phyloP scores from a whole-genome alignment of 2,329 filamentous ascomycete genomes.

The Diplocarpon rosae region DNA sequence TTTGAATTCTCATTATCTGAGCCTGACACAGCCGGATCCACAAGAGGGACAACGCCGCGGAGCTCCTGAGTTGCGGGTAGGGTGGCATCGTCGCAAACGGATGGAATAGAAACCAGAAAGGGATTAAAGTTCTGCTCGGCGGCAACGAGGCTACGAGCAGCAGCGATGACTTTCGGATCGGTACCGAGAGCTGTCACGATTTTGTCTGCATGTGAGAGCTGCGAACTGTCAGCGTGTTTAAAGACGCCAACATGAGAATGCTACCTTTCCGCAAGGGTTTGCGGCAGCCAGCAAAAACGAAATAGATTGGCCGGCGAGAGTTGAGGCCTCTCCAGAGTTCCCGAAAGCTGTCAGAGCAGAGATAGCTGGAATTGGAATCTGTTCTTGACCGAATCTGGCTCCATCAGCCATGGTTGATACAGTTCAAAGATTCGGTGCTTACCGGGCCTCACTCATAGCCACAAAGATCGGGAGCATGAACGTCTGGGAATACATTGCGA shows the following conservation, averaged over 20 bases:
- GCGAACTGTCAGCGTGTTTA: slow-evolving; percentile 2
- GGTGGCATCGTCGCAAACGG: slow-evolving; percentile 50
- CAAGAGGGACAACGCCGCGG: slow-evolving; percentile 54
- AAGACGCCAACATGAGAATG: background rate
- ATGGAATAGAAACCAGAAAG: slow-evolving; percentile 46
- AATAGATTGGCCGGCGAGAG: slow-evolving; percentile 51
- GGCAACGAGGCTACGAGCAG: slow-evolving; percentile 51
- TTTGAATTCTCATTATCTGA: slow-evolving; percentile 50
- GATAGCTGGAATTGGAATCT: slow-evolving; percentile 43
- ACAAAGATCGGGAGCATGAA: slow-evolving; percentile 16
- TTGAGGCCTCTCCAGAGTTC: slow-evolving; percentile 5
- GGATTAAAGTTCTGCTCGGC: slow-evolving; percentile 67
- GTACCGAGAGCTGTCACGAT: slow-evolving; percentile 50
- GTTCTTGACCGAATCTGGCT: slow-evolving; percentile 50
- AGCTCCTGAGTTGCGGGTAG: slow-evolving; percentile 51
- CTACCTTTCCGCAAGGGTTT: slow-evolving; percentile 51
- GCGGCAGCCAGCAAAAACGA: slow-evolving; percentile 51
- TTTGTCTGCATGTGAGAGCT: slow-evolving; percentile 49
- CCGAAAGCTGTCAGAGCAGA: slow-evolving; percentile 42
- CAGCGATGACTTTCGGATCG: slow-evolving; percentile 46
- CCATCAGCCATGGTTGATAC: background rate
- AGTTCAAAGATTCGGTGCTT: slow-evolving; percentile 1
- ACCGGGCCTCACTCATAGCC: slow-evolving; percentile 23
- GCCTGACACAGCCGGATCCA: slow-evolving; percentile 52
- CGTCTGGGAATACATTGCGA: slow-evolving; percentile 20